Base-by-base conservation (phyloP, 345 rosid species). In the Salix exigua region DNA sequence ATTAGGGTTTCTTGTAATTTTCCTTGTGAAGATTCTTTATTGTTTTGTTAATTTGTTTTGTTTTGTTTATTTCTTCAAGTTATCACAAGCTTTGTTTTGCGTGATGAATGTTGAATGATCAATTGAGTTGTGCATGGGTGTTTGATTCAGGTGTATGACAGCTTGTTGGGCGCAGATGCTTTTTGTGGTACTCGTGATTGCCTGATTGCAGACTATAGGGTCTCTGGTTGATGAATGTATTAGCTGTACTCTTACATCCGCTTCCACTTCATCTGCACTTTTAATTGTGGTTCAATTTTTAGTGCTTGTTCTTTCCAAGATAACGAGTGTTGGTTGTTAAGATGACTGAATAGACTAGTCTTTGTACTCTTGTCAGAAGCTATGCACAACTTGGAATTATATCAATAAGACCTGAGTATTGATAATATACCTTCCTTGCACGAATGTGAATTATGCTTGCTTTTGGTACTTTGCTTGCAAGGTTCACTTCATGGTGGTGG, bases 61-160 rank as follows among this genome's bases (percentile, higher is more conserved):
- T 44, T 44, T 44, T 44, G 14, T 44, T 68, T 12, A 11, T 50
- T 70, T 25, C 63, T 77, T 73, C 67, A 26, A 61, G 60, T 73
- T 83, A 68, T 51, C 71, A 60, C 73, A 70, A 73, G 55, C 28
- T 68, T 74, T 75, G 73, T 61, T 84, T 55, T 33, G 75, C 14
- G 58, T 53, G 75, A 53, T 58, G 33, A 73, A 75, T 77, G 81
- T 78, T 71, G 71, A 81, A 87, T 91, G 91, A 88, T 90, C 88
- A 82, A 84, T 88, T 89, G 85, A 86, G 94, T 77, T 91, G 86
- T 89, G 86, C 75, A 82, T 89, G 94, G 85, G 85, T 91, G 85
- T 90, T 93, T 93, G 91, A 87, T 88, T 90, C 97, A 93, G 96
- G 97, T 91, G 87, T 89, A 66, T 91, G 90, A 91, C 91, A 90